Evolutionary conservation across 2,329 filamentous ascomycete genomes (phyloP).

Genomic region (Metarhizium humberi): DNA sequence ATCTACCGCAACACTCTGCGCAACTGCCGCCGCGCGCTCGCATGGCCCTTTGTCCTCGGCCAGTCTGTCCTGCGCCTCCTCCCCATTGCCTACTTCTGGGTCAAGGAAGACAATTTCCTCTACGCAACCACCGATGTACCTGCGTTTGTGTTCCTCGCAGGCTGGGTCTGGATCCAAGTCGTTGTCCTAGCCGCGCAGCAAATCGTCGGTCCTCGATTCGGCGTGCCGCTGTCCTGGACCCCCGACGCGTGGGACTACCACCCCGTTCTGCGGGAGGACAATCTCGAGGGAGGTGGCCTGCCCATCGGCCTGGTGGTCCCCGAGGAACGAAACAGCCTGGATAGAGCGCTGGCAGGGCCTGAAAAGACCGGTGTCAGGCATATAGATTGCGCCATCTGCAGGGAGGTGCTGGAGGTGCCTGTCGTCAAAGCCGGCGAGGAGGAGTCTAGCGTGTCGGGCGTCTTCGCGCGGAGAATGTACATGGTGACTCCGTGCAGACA

Average conservation of each 20-base stretch:
- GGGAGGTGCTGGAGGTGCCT: constrained; percentile 83
- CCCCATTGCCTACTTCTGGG: constrained; percentile 81
- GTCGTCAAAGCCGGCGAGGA: constrained; percentile 55
- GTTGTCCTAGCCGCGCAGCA: constrained; percentile 73
- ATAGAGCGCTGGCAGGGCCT: background rate
- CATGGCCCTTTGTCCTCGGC: constrained; percentile 82
- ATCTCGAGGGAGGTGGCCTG: constrained; percentile 66
- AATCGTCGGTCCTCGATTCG: constrained; percentile 79
- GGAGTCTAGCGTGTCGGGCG: constrained; percentile 49
- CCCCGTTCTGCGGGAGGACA: constrained; percentile 75
- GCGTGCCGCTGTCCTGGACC: constrained; percentile 59
- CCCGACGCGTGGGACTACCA: constrained; percentile 92
- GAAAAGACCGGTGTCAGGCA: constrained; percentile 18
- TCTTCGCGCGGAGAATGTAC: constrained; percentile 74
- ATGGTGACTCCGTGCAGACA: constrained; percentile 98
- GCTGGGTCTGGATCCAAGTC: constrained; percentile 84
- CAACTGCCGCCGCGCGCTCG: constrained; percentile 84
- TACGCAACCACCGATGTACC: constrained; percentile 61
- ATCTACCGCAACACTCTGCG: constrained; percentile 83
- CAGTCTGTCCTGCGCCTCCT: constrained; percentile 70
- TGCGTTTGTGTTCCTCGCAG: constrained; percentile 50
- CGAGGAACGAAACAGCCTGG: constrained; percentile 5
- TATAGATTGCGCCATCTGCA: constrained; percentile 93
- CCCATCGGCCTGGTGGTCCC: constrained; percentile 58
- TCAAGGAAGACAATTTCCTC: constrained; percentile 68